phyloP scores from a whole-genome alignment of 208 protist genomes.

The Crithidia thermophila region DNA sequence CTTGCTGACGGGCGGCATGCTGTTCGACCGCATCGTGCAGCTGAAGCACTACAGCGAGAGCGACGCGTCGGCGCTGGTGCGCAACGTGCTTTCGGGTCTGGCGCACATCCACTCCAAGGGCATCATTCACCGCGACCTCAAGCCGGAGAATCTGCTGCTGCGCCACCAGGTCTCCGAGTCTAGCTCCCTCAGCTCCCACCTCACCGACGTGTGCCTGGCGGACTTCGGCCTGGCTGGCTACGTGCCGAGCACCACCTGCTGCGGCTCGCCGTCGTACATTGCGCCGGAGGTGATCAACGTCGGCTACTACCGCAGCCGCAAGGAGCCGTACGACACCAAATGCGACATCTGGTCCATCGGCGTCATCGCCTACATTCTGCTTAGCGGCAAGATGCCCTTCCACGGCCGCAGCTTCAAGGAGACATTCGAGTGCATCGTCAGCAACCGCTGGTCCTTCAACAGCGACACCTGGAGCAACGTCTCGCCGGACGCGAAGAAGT shows the following conservation, averaged over 20 bases:
- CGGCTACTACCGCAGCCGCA: constrained; percentile 55
- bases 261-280: constrained; percentile 82
- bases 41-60: constrained; percentile 96
- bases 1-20: constrained; percentile 97
- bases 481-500: constrained; percentile 50
- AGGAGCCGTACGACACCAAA: constrained; percentile 68
- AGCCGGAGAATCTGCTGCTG: constrained; percentile 99
- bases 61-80: constrained; percentile 96
- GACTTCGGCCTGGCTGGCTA: constrained; percentile 97
- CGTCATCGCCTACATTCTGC: constrained; percentile 83
- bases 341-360: constrained; percentile 90
- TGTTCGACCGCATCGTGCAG: constrained; percentile 97
- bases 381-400: constrained; percentile 82
- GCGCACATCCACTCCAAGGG: constrained; percentile 96
- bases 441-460: constrained; percentile 59
- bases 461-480: constrained; percentile 59
- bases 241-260: constrained; percentile 67
- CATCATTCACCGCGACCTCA: constrained; percentile 99
- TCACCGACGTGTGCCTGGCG: constrained; percentile 95
- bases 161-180: constrained; percentile 87
- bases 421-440: constrained; percentile 69
- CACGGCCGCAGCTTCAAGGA: constrained; percentile 59
- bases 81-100: constrained; percentile 96
- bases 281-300: constrained; percentile 82
- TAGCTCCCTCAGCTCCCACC: constrained; percentile 34